Evolutionary conservation across 2,329 filamentous ascomycete genomes (phyloP), one percentile per base, ranked within the genome.

Genomic region (Blastomyces percursus): DNA sequence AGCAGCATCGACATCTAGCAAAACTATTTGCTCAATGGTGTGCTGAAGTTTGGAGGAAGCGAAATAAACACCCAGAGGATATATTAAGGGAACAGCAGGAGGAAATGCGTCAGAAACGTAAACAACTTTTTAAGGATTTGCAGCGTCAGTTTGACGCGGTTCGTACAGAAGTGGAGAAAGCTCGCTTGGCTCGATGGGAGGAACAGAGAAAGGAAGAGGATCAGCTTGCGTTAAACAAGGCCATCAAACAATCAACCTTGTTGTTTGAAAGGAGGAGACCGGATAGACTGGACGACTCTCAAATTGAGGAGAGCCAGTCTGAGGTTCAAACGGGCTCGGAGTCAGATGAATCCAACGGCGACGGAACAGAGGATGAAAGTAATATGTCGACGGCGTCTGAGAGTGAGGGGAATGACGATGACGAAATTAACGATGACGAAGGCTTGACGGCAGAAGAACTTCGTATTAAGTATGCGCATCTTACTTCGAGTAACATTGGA

Each of bases 21-120:
- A 96, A 91, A 73, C 84, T 85, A 61, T 75, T 95, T 61, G 93
- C 93, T 1, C 85, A 76, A 50, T 75, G 71, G 73, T 77, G 75
- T 63, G 75, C 75, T 16, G 75, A 77, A 61, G 75, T 71, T 12
- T 77, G 75, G 70, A 71, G 70, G 60, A 77, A 76, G 64, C 73
- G 74, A 48, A 71, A 77, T 63, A 77, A 77, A 65, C 68, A 73
- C 24, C 75, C 75, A 1, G 91, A 96, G 70, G 88, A 97, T 72
- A 82, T 96, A 21, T 86, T 92, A 68, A 84, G 84, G 16, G 93
- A 97, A 71, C 86, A 89, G 63, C 81, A 83, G 61, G 85, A 87
- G 30, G 81, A 86, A 68, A 86, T 86, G 74, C 80, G 86, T 64
- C 77, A 79, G 55, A 83, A 85, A 35, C 96, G 94, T 73, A 90